phyloP scores from a whole-genome alignment of 2,329 filamentous ascomycete genomes.

The Didymellaceae sp. region DNA sequence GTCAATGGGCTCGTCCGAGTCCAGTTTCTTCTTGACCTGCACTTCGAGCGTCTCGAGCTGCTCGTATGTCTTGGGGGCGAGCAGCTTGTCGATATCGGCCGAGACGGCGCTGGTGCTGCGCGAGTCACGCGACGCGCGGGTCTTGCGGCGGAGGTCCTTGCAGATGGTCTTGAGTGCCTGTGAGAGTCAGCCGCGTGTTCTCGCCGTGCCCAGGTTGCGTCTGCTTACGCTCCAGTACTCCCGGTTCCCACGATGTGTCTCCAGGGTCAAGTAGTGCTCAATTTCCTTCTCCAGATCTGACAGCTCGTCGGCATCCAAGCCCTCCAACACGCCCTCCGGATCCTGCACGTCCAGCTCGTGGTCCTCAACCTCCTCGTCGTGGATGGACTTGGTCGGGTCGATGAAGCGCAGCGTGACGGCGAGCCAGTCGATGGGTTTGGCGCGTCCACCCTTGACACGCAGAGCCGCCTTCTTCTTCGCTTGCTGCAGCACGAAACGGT shows the following conservation, averaged over 20 bases:
- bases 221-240: constrained; percentile 80
- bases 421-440: constrained; percentile 91
- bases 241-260: constrained; percentile 76
- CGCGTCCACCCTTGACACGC: constrained; percentile 86
- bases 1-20: constrained; percentile 90
- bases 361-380: constrained; percentile 86
- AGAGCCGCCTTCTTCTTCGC: constrained; percentile 98
- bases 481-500: constrained; percentile 94
- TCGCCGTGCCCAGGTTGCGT: constrained; percentile 10
- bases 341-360: constrained; percentile 76
- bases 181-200: constrained; percentile 17
- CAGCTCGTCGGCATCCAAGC: constrained; percentile 70
- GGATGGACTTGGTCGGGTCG: constrained; percentile 77
- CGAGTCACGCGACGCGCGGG: constrained; percentile 68
- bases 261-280: constrained; percentile 76
- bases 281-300: constrained; percentile 83
- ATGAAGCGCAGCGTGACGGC: constrained; percentile 89
- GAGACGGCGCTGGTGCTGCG: constrained; percentile 83
- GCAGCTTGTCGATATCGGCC: constrained; percentile 84
- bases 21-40: constrained; percentile 85
- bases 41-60: constrained; percentile 86
- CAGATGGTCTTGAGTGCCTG: constrained; percentile 84
- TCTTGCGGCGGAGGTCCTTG: constrained; percentile 73
- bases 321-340: constrained; percentile 81
- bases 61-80: constrained; percentile 83